A percentile compares a stretch with the other conserved stretches of the same genome.
Evolutionary conservation across 1,284 basidiomycete species (phyloP).

Genomic region (Xerocomus minutiporus): DNA sequence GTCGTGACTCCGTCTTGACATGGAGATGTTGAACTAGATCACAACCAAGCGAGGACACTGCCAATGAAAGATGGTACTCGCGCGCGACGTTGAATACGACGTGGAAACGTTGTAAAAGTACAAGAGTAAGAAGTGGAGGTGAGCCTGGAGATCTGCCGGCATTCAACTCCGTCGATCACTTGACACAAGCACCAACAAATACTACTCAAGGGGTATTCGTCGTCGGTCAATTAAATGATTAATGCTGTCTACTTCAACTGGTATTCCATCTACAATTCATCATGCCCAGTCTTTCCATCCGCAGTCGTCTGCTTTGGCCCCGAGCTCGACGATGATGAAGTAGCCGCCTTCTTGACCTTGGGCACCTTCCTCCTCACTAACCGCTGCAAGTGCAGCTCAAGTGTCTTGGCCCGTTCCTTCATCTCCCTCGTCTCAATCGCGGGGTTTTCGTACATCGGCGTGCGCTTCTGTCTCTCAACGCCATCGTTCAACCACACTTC

Average conservation of each 20-base stretch:
- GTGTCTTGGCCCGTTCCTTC: slow-evolving; percentile 71
- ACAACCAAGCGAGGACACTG: not conserved
- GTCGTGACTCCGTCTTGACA: slow-evolving; percentile 69
- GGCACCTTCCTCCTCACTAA: slow-evolving; percentile 64
- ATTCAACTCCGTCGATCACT: slow-evolving; percentile 1
- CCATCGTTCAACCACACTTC: slow-evolving; percentile 76
- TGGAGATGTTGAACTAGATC: slow-evolving; percentile 17
- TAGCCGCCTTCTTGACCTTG: slow-evolving; percentile 42
- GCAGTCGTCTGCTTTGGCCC: slow-evolving; percentile 18
- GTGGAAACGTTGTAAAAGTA: too few relatives aligned
- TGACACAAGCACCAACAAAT: slow-evolving; percentile 31
- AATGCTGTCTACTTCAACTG: slow-evolving; percentile 12
- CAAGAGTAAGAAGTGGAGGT: not conserved
- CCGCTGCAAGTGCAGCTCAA: slow-evolving; percentile 72
- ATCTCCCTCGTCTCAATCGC: slow-evolving; percentile 79
- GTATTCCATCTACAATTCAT: slow-evolving; percentile 26
- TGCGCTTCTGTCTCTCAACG: slow-evolving; percentile 75
- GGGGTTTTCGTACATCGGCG: slow-evolving; percentile 73
- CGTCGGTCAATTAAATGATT: too few relatives aligned
- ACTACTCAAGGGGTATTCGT: not conserved
- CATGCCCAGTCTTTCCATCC: slow-evolving; percentile 23
- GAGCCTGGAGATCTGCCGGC: not conserved
- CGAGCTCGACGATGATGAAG: slow-evolving; percentile 12
- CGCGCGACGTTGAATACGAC: not conserved
- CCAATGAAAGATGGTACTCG: slow-evolving; percentile 5